Conservation (phyloP, 169 alveolate genomes). For the Cystoisospora suis region DNA sequence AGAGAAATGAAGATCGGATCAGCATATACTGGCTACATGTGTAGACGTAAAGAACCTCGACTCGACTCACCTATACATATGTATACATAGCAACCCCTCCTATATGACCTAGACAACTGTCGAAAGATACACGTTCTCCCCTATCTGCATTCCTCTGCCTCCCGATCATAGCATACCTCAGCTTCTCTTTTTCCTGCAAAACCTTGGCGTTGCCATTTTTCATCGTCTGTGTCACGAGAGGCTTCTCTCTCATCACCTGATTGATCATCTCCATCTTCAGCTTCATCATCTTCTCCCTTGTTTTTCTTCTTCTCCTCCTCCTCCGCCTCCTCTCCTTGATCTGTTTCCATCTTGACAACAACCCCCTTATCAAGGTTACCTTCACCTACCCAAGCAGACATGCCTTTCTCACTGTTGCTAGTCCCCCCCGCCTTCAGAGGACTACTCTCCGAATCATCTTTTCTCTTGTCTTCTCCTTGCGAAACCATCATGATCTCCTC, state of each 20-base stretch:
- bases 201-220: not conserved
- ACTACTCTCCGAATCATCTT: not conserved
- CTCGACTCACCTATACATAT: too few species aligned
- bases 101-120: too few species aligned
- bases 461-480: not conserved
- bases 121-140: too few species aligned
- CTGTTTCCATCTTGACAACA: not conserved
- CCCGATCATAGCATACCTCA: not conserved
- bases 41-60: too few species aligned
- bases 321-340: not conserved
- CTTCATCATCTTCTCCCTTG: not conserved
- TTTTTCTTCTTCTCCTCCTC: not conserved
- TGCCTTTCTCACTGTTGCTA: not conserved
- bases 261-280: not conserved
- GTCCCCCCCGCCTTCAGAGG: not conserved
- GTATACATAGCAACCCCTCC: too few species aligned
- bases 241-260: not conserved
- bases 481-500: not conserved
- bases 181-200: conserved; percentile 18
- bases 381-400: too few species aligned
- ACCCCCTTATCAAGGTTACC: not conserved
- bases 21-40: too few species aligned
- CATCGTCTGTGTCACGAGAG: not conserved
- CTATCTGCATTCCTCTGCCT: too few species aligned
- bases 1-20: too few species aligned